Evolutionary conservation across 108 stramenopile species (phyloP).

Genomic region (Ochromonas danica): DNA sequence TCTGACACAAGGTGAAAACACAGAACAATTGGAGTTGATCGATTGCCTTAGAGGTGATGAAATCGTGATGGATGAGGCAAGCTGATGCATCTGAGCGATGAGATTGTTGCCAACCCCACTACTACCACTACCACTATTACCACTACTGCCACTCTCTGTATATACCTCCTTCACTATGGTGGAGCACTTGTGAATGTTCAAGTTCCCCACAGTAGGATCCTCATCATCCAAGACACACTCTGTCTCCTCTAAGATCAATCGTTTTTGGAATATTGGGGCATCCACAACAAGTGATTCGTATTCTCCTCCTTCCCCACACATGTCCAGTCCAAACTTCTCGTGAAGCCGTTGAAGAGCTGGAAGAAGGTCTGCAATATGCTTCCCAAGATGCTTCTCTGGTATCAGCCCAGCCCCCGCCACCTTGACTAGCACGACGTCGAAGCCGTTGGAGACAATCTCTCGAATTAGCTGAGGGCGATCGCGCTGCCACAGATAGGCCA

Average conservation of each 20-base stretch:
- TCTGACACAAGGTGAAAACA: background rate
- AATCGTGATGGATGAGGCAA: background rate
- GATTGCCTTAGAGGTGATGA: background rate
- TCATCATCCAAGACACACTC: conserved; percentile 55
- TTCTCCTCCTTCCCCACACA: conserved; percentile 96
- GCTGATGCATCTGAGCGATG: background rate
- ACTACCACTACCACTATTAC: background rate
- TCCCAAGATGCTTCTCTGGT: conserved; percentile 55
- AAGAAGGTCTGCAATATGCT: conserved; percentile 31
- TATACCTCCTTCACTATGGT: background rate
- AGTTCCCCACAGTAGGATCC: conserved; percentile 40
- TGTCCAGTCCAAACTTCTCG: conserved; percentile 79
- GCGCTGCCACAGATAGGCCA: conserved; percentile 80
- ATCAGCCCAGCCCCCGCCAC: conserved; percentile 55
- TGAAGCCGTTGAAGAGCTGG: conserved; percentile 57
- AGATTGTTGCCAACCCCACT: background rate
- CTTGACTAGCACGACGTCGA: conserved; percentile 57
- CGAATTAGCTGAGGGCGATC: conserved; percentile 45
- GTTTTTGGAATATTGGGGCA: conserved; percentile 69
- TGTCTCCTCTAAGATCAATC: conserved; percentile 73
- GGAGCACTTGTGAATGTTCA: no score
- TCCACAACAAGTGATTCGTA: conserved; percentile 93
- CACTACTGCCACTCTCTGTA: background rate
- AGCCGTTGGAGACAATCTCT: conserved; percentile 37
- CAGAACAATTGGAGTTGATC: background rate